Percentiles rank a stretch among this genome's conserved stretches.
Evolutionary conservation across 352 stramenopile genomes (phyloP).

Genomic region (Globisporangium uncinulatum): DNA sequence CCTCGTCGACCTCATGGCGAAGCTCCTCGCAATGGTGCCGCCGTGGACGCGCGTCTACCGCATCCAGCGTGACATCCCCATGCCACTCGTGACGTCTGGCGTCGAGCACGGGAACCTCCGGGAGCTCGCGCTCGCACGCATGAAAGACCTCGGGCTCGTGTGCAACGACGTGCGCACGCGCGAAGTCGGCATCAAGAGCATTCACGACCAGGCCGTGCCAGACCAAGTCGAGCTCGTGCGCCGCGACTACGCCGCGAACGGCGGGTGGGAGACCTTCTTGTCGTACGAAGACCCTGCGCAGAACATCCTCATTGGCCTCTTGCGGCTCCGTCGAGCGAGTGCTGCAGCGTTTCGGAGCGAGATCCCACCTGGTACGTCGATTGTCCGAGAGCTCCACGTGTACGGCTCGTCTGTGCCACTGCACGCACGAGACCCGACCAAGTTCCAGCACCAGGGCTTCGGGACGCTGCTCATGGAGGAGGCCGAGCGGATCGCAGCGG

Average conservation of each 20-base stretch:
- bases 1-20: conserved; percentile 91
- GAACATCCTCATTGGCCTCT: conserved; percentile 95
- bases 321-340: conserved; percentile 90
- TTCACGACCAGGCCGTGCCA: conserved; percentile 90
- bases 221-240: conserved; percentile 96
- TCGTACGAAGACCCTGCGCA: conserved; percentile 95
- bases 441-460: conserved; percentile 97
- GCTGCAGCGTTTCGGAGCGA: conserved; percentile 80
- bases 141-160: conserved; percentile 89
- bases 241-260: conserved; percentile 94
- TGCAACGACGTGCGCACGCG: conserved; percentile 95
- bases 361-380: conserved; percentile 51
- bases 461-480: conserved; percentile 97
- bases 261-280: conserved; percentile 96
- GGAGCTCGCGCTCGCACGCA: conserved; percentile 89
- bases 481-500: conserved; percentile 92
- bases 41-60: conserved; percentile 95
- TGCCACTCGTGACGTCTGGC: conserved; percentile 95
- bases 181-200: conserved; percentile 97
- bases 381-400: conserved; percentile 93
- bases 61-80: conserved; percentile 97
- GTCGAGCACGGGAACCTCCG: conserved; percentile 96
- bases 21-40: conserved; percentile 91
- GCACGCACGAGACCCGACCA: conserved; percentile 90
- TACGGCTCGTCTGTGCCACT: conserved; percentile 96